Evolutionary conservation across 2,329 filamentous ascomycete genomes (phyloP).

Genomic region (Monosporascus sp.): DNA sequence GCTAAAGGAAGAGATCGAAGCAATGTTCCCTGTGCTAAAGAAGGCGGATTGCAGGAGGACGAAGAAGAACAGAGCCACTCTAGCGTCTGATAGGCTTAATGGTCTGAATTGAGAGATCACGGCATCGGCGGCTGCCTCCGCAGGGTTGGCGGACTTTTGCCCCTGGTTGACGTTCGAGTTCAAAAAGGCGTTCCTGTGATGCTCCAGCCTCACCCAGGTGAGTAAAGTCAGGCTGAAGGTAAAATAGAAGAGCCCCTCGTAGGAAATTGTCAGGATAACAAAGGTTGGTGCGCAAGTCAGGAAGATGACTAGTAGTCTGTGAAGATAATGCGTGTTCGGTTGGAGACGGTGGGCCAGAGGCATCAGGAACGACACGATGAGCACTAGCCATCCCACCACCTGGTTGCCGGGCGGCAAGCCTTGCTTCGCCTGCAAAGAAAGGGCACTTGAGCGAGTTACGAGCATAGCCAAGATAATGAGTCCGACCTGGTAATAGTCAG

Average conservation of each 20-base stretch:
- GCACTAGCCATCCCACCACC: conserved; percentile 73
- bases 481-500: conserved; percentile 50
- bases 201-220: conserved; percentile 88
- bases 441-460: conserved; percentile 80
- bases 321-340: conserved; percentile 82
- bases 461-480: conserved; percentile 75
- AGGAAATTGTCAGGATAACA: conserved; percentile 93
- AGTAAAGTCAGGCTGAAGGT: conserved; percentile 78
- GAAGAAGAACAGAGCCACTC: conserved; percentile 91
- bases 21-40: conserved; percentile 94
- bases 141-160: conserved; percentile 10
- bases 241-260: conserved; percentile 94
- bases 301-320: conserved; percentile 83
- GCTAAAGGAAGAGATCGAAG: conserved; percentile 88
- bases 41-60: conserved; percentile 92
- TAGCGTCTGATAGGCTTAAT: conserved; percentile 74
- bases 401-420: conserved; percentile 87
- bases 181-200: conserved; percentile 57
- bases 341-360: conserved; percentile 77
- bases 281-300: conserved; percentile 89
- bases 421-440: conserved; percentile 76
- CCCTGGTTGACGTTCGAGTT: conserved; percentile 16
- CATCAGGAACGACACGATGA: conserved; percentile 72
- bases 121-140: conserved; percentile 10
- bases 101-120: conserved; percentile 47